Conservation (phyloP, 1,139 yeast genomes). For the Yamadazyma membranifaciens region DNA sequence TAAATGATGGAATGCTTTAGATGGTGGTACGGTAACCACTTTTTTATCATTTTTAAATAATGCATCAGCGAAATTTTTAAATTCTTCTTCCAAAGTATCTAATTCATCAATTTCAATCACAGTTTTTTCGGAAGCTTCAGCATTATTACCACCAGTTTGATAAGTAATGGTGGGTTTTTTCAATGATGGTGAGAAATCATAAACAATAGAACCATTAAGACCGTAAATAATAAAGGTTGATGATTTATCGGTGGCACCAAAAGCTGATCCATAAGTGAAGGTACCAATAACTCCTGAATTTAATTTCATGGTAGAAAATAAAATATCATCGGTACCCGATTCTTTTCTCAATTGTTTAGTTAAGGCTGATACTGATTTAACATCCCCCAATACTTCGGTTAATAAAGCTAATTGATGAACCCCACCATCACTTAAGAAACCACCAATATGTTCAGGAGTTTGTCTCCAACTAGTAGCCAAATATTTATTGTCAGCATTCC, state of each 20-base stretch:
- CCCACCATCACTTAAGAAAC: conserved; percentile 90
- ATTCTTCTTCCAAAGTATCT: conserved; percentile 54
- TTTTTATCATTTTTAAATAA: conserved; percentile 62
- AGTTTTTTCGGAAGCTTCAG: conserved; percentile 41
- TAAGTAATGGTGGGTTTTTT: conserved; percentile 44
- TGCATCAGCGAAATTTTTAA: conserved; percentile 71
- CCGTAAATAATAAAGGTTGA: conserved; percentile 72
- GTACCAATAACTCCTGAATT: conserved; percentile 75
- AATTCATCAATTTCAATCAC: conserved; percentile 62
- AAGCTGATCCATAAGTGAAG: conserved; percentile 87
- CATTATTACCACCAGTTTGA: conserved; percentile 47
- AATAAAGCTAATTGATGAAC: conserved; percentile 89
- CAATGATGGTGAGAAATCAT: conserved; percentile 59
- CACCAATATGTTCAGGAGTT: conserved; percentile 88
- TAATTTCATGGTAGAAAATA: conserved; percentile 66
- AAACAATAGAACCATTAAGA: conserved; percentile 66
- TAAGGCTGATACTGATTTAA: conserved; percentile 65
- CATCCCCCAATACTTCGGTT: conserved; percentile 78
- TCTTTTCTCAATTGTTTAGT: conserved; percentile 72
- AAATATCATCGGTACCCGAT: conserved; percentile 79
- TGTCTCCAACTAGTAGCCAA: conserved; percentile 79
- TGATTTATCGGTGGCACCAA: conserved; percentile 76
- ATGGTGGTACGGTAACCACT: conserved; percentile 59
- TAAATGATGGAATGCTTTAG: conserved; percentile 83
- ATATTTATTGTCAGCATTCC: conserved; percentile 62